Evolutionary conservation across 768 basidiomycete genomes (phyloP).

Genomic region (Chalciporus piperatus): DNA sequence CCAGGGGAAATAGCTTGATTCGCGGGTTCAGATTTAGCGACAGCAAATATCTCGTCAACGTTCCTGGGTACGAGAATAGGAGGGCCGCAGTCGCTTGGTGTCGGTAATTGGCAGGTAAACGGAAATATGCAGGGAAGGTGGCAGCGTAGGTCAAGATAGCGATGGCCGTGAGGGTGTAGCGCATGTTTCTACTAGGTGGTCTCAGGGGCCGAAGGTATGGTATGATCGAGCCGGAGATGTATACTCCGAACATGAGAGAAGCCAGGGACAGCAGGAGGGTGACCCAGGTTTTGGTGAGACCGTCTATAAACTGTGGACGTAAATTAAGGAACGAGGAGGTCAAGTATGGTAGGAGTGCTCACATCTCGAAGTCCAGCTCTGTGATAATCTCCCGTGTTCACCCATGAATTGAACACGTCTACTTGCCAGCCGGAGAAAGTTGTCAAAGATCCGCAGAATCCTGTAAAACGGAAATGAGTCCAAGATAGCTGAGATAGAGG

Average conservation of each 20-base stretch:
- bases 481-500: background rate
- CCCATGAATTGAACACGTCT: constrained; percentile 83
- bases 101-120: constrained; percentile 64
- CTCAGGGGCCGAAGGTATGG: constrained; percentile 41
- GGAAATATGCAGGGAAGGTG: constrained; percentile 75
- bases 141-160: constrained; percentile 70
- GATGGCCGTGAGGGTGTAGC: constrained; percentile 50
- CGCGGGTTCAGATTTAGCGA: constrained; percentile 69
- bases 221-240: constrained; percentile 46
- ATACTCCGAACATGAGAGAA: constrained; percentile 73
- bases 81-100: constrained; percentile 83
- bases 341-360: constrained; percentile 26
- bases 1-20: constrained; percentile 62
- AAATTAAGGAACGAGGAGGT: constrained; percentile 1
- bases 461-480: constrained; percentile 34
- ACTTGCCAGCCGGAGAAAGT: constrained; percentile 97
- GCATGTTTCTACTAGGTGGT: constrained; percentile 43
- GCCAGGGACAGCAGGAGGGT: constrained; percentile 76
- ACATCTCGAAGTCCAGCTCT: constrained; percentile 74
- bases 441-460: constrained; percentile 94
- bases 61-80: constrained; percentile 86
- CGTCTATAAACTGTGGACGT: constrained; percentile 73
- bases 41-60: constrained; percentile 78
- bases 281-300: constrained; percentile 72
- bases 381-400: constrained; percentile 55